Base-by-base conservation (phyloP, 2,329 filamentous ascomycete genomes). In the Chaetomiaceae sp. region DNA sequence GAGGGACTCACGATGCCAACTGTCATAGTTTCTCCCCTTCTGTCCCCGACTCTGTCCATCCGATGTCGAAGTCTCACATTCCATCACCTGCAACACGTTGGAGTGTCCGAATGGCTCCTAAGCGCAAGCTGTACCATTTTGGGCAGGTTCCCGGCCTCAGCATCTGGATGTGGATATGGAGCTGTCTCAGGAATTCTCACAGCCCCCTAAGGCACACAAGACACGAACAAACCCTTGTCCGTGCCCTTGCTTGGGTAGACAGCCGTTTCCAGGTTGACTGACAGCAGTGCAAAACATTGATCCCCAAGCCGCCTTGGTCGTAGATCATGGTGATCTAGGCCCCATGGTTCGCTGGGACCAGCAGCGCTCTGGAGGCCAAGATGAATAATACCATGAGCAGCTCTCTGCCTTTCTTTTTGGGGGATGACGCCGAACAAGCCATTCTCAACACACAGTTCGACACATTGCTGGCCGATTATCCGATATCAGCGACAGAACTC, bases 121-220 rank as follows among this genome's bases (percentile, higher is more conserved):
- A 22, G n/a, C 36, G 31, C 42, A 29, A 37, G 31, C 22, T 7
- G 4, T 19, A 15, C 47, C n/a, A 31, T 17, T n/a, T 43, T 36
- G 11, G 19, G 31, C 15, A 50, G n/a, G 29, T 20, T 36, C 25
- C 36, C 7, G 25, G 14, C 36, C 23, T n/a, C 22, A 29, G n/a
- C 15, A 12, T 6, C 9, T 11, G 37, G 29, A 20, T n/a, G 9
- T 20, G 6, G 25, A 23, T 27, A 46, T 34, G 31, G 48, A 22
- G 34, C 17, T 51, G 49, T 51, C 34, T 45, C 49, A 38, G 33
- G 31, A 51, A 44, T 12, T 23, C 37, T 17, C 20, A 34, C 33
- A 15, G 37, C 17, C 19, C 27, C 19, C n/a, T n/a, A n/a, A n/a
- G n/a, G n/a, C 20, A 15, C 11, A 7, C 27, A 25, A 23, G 20